phyloP scores from a whole-genome alignment of 83 land plant genomes.

The Diphasiastrum complanatum region DNA sequence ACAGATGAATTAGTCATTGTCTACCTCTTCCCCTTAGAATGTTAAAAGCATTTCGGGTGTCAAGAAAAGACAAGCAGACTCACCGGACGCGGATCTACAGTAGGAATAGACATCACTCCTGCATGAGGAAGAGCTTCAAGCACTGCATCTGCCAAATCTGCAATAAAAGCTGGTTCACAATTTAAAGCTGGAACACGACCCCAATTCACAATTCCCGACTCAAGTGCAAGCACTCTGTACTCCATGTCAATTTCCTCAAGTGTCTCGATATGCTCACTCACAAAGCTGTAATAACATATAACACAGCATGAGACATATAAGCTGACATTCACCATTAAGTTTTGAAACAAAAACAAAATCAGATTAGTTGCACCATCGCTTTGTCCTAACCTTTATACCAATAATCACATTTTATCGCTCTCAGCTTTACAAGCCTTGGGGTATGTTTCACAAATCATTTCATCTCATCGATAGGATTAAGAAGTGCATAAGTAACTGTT shows the following conservation, averaged over 20 bases:
- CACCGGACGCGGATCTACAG: conserved; percentile 93
- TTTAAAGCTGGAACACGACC: conserved; percentile 96
- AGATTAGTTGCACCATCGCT: not conserved
- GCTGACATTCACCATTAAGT: not conserved
- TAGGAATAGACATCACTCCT: conserved; percentile 96
- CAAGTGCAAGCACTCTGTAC: conserved; percentile 83
- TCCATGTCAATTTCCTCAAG: conserved; percentile 98
- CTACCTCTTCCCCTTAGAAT: too few species aligned
- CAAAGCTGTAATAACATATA: conserved; percentile 74
- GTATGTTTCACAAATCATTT: too few species aligned
- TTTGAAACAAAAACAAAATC: not conserved
- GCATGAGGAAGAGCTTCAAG: conserved; percentile 94
- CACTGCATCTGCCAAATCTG: conserved; percentile 97
- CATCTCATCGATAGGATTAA: too few species aligned
- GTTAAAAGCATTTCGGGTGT: too few species aligned
- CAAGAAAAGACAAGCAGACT: not conserved
- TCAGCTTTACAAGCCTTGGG: too few species aligned
- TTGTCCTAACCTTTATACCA: too few species aligned
- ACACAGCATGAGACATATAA: not conserved
- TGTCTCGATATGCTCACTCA: conserved; percentile 98
- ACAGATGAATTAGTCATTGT: too few species aligned
- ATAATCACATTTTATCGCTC: too few species aligned
- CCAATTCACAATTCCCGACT: conserved; percentile 92
- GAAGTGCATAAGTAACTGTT: too few species aligned
- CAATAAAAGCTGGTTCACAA: conserved; percentile 81